Evolutionary conservation across 257 asterid species (phyloP), one percentile per base, ranked within the genome.

Genomic region (Solanum corneliomulleri): DNA sequence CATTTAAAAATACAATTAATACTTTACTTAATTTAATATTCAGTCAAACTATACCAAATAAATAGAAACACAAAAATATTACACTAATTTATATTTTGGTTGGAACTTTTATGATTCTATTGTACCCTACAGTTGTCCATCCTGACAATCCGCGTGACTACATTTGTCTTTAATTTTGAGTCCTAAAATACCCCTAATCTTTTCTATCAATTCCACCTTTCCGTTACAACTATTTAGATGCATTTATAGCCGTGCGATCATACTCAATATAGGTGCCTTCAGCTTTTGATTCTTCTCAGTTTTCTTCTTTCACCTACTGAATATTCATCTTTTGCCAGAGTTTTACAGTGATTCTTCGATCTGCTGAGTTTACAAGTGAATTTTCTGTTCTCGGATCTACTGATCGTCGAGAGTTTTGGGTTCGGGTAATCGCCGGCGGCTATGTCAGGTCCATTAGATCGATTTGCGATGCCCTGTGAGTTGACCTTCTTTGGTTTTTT

Each of bases 381-480:
- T 64, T 66, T 64, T 44, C 45, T 78, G 5, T 78, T 78, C 10
- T 25, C 39, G 9, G 62, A 77, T 77, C 16, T 78, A 45, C 84
- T 45, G 64, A 49, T 27, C 64, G 27, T 44, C 84, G 27, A 9
- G 64, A 60, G 42, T 66, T 27, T 39, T 14, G 18, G 15, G 58
- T 80, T 45, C 27, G 68, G 71, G 37, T 35, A 13, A 68, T 70
- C 77, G 77, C 42, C 82, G 47, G 82, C 52, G 27, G 84, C 72
- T 77, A 90, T 90, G 91, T 90, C 92, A 31, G 92, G 92, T 74
- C 91, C 92, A 31, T 84, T 90, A 60, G 92, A 90, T 90, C 92
- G 88, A 18, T 81, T 90, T 47, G 92, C 92, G 35, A 88, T 78
- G 88, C 92, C 92, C 47, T 90, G 92, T 90, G 71, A 90, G 92